These are phyloP conservation scores for Dactylellina sp. DNA, from an alignment of 2,329 filamentous ascomycete genomes.

Conservation along the genomic window DNA sequence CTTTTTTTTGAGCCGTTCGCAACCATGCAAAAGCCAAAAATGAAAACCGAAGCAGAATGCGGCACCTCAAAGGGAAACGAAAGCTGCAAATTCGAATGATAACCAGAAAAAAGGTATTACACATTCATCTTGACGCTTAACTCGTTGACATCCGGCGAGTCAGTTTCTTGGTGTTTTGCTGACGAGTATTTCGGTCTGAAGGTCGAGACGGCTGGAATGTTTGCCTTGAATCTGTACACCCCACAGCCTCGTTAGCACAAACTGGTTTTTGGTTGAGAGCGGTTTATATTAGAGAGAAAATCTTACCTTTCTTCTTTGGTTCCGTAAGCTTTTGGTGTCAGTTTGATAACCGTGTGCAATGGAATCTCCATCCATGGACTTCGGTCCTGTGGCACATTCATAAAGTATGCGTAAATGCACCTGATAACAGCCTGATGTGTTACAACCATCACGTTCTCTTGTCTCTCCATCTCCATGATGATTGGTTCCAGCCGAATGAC, in stretches of 20 bases:
- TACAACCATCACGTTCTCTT: slow-evolving; percentile 96
- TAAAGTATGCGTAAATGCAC: slow-evolving; percentile 99
- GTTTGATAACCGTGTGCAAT: slow-evolving; percentile 93
- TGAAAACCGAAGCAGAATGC: slow-evolving; percentile 8
- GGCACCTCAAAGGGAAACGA: slow-evolving; percentile 16
- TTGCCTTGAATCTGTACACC: slow-evolving; percentile 71
- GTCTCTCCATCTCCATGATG: slow-evolving; percentile 98
- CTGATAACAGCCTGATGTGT: slow-evolving; percentile 96
- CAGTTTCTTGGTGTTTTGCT: slow-evolving; percentile 80
- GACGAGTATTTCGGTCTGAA: slow-evolving; percentile 94
- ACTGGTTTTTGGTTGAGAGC: not conserved
- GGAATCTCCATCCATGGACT: slow-evolving; percentile 99
- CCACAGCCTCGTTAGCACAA: not conserved
- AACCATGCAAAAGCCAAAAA: slow-evolving; percentile 34
- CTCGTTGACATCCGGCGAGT: slow-evolving; percentile 54
- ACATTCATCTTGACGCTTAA: slow-evolving; percentile 55
- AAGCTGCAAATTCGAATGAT: not conserved
- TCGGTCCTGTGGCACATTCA: slow-evolving; percentile 92
- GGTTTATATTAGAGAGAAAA: not conserved
- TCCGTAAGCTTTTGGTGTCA: slow-evolving; percentile 92
- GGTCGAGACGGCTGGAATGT: slow-evolving; percentile 95
- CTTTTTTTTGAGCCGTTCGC: slow-evolving; percentile 24
- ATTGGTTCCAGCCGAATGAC: slow-evolving; percentile 98
- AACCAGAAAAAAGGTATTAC: slow-evolving; percentile 16
- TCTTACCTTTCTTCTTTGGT: slow-evolving; percentile 85